phyloP scores from a whole-genome alignment of 129 eudicot genomes.

The Saussurea involucrata region DNA sequence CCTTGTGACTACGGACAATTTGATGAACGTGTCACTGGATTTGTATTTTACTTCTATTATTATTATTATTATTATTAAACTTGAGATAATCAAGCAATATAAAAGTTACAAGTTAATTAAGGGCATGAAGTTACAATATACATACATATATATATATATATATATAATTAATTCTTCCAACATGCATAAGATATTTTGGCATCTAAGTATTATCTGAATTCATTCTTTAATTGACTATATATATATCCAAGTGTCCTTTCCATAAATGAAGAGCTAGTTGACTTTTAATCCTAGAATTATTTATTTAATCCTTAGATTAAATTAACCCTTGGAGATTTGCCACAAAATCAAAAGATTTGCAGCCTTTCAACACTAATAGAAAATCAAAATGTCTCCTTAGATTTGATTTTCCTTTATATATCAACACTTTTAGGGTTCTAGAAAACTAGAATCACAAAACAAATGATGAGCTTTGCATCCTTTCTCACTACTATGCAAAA shows the following conservation, averaged over 20 bases:
- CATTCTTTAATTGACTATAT: not conserved
- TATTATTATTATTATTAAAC: no score
- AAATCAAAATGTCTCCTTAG: constrained; percentile 9
- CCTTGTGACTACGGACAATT: not conserved
- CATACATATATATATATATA: no score
- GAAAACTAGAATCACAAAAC: not conserved
- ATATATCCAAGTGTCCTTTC: constrained; percentile 20
- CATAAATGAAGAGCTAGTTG: constrained; percentile 33
- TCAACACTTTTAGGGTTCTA: not conserved
- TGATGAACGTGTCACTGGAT: not conserved
- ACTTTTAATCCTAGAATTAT: constrained; percentile 3
- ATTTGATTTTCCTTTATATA: not conserved
- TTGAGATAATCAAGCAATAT: no score
- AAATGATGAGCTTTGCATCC: not conserved
- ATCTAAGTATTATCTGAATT: constrained; percentile 11
- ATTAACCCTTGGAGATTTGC: constrained; percentile 30
- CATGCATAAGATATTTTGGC: constrained; percentile 18
- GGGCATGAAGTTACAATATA: no score
- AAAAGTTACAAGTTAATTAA: no score
- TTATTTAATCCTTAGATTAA: constrained; percentile 1
- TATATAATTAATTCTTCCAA: not conserved
- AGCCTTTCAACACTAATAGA: constrained; percentile 8
- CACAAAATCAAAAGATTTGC: constrained; percentile 34
- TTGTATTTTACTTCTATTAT: no score
- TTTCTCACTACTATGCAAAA: not conserved